Evolutionary conservation across 169 alveolate genomes (phyloP).

Genomic region (Cryptosporidium muris): DNA sequence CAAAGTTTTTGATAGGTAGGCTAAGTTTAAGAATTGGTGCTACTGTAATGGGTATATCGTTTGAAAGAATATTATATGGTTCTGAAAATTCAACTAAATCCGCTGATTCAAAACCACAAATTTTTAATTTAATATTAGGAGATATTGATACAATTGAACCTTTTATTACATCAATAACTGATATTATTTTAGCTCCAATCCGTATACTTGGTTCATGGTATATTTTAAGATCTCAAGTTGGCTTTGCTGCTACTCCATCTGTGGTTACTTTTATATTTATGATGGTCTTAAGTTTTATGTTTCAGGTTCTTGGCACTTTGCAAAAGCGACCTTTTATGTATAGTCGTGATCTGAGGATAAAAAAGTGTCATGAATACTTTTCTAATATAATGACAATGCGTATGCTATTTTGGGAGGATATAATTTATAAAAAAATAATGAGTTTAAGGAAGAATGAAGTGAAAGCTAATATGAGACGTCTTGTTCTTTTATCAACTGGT

Average conservation of each 20-base stretch:
- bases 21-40: slow-evolving; percentile 13
- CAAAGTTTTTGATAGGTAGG: slow-evolving; percentile 9
- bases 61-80: not conserved
- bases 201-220: slow-evolving; percentile 37
- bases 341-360: slow-evolving; percentile 16
- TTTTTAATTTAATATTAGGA: slow-evolving; percentile 27
- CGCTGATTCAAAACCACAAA: not conserved
- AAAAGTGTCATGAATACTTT: slow-evolving; percentile 41
- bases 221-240: slow-evolving; percentile 10
- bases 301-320: slow-evolving; percentile 28
- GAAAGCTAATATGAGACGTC: slow-evolving; percentile 9
- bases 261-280: slow-evolving; percentile 1
- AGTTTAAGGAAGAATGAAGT: slow-evolving; percentile 8
- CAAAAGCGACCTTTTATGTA: slow-evolving; percentile 25
- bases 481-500: slow-evolving; percentile 16
- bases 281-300: not conserved
- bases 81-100: not conserved
- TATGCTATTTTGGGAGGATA: slow-evolving; percentile 42
- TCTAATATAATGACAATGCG: slow-evolving; percentile 14
- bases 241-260: slow-evolving; percentile 31
- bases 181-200: slow-evolving; percentile 8
- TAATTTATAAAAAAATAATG: slow-evolving; percentile 22
- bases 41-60: not conserved
- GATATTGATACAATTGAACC: slow-evolving; percentile 26
- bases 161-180: slow-evolving; percentile 22